These are phyloP conservation scores for Sporothrix curviconia DNA, from an alignment of 2,329 filamentous ascomycete genomes.

Conservation along the genomic window DNA sequence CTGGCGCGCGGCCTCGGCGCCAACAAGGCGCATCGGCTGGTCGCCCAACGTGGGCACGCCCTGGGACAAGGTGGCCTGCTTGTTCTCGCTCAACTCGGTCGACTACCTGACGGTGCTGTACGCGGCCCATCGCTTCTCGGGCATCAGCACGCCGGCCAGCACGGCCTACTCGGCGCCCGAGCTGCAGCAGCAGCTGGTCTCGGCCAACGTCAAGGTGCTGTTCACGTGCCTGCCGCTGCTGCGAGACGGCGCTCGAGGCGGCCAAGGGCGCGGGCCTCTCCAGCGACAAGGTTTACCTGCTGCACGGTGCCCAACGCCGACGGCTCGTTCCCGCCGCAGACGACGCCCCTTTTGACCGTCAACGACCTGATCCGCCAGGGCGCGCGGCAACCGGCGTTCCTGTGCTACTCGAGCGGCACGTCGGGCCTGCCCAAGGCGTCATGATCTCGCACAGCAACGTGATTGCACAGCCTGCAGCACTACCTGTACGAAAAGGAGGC, in stretches of 20 bases:
- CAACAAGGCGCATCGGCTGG: slow-evolving; percentile 59
- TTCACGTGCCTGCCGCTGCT: slow-evolving; percentile 64
- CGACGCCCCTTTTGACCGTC: slow-evolving; percentile 43
- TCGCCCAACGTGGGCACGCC: slow-evolving; percentile 60
- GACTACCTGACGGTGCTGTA: slow-evolving; percentile 54
- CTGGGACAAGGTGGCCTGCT: slow-evolving; percentile 68
- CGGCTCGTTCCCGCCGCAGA: slow-evolving; percentile 24
- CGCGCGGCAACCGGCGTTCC: slow-evolving; percentile 54
- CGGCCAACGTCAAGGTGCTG: slow-evolving; percentile 57
- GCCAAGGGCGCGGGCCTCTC: slow-evolving; percentile 55
- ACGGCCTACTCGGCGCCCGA: slow-evolving; percentile 61
- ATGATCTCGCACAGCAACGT: slow-evolving; percentile 72
- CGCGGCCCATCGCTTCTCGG: slow-evolving; percentile 49
- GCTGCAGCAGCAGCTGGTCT: slow-evolving; percentile 59
- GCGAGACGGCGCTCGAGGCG: slow-evolving; percentile 53
- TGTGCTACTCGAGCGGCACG: slow-evolving; percentile 65
- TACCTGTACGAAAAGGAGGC: slow-evolving; percentile 33
- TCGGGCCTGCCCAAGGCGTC: slow-evolving; percentile 66
- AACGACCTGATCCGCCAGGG: slow-evolving; percentile 57
- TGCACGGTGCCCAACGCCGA: slow-evolving; percentile 50
- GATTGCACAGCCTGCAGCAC: slow-evolving; percentile 63
- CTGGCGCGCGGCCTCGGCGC: slow-evolving; percentile 42
- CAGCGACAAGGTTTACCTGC: slow-evolving; percentile 54
- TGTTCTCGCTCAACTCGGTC: slow-evolving; percentile 66
- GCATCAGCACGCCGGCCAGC: slow-evolving; percentile 61